Evolutionary conservation across 345 rosid genomes (phyloP).

Genomic region (Salix purpurea): DNA sequence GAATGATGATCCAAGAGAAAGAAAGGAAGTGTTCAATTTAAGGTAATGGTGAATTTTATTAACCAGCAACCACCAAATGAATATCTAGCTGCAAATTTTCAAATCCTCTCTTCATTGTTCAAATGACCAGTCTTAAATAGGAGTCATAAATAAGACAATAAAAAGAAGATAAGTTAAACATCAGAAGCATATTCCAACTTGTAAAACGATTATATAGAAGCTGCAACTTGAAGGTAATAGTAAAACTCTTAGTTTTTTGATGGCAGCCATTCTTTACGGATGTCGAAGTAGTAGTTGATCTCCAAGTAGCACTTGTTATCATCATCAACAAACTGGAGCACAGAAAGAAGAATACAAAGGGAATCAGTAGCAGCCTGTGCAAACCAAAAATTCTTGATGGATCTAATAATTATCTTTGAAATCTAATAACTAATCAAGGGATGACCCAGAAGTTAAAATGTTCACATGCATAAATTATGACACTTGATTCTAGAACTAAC

Average conservation of each 20-base stretch:
- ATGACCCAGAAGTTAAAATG: background rate
- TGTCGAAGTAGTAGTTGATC: slow-evolving; percentile 87
- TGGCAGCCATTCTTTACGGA: slow-evolving; percentile 65
- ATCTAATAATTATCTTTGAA: background rate
- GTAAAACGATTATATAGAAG: background rate
- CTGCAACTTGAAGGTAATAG: background rate
- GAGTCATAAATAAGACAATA: background rate
- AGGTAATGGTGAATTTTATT: background rate
- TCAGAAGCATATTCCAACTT: slow-evolving; percentile 22
- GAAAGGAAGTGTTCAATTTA: background rate
- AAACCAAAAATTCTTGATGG: background rate
- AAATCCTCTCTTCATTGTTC: slow-evolving; percentile 1
- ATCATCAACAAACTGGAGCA: slow-evolving; percentile 70
- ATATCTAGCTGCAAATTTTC: background rate
- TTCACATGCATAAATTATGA: background rate
- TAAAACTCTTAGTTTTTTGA: background rate
- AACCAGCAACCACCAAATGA: background rate
- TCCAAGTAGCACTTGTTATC: slow-evolving; percentile 83
- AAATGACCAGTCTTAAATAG: background rate
- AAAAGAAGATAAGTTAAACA: slow-evolving; percentile 2
- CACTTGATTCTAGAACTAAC: background rate
- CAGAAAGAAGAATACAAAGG: background rate
- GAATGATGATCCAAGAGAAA: background rate
- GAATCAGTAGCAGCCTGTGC: background rate
- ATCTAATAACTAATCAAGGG: background rate